phyloP scores from a whole-genome alignment of 306 rosid species.

The Luffa aegyptiaca region DNA sequence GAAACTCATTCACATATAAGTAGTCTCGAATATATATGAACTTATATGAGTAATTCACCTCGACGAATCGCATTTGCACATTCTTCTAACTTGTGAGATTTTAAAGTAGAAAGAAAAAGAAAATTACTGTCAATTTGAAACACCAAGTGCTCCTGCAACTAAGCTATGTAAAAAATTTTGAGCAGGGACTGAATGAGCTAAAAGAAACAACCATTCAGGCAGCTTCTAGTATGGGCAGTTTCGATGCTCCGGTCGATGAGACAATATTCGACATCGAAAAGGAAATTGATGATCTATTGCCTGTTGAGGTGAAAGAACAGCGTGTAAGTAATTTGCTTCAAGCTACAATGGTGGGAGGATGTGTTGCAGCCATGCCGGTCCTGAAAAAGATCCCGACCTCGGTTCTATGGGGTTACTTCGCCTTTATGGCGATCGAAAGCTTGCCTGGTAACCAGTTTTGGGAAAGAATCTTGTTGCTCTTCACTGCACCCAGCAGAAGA shows the following conservation, averaged over 20 bases:
- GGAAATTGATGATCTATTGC: slow-evolving; percentile 86
- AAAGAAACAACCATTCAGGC: slow-evolving; percentile 81
- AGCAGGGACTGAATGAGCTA: slow-evolving; percentile 71
- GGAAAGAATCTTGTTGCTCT: slow-evolving; percentile 90
- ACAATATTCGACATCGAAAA: slow-evolving; percentile 78
- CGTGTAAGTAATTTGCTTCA: slow-evolving; percentile 88
- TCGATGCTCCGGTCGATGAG: slow-evolving; percentile 83
- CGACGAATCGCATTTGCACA: neutral
- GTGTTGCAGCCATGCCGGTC: slow-evolving; percentile 97
- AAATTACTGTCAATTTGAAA: neutral
- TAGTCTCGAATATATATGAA: neutral
- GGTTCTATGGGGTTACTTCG: slow-evolving; percentile 99
- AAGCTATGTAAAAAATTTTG: neutral
- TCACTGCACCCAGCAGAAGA: slow-evolving; percentile 94
- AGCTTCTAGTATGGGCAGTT: slow-evolving; percentile 73
- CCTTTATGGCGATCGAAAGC: slow-evolving; percentile 98
- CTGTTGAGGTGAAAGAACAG: slow-evolving; percentile 96
- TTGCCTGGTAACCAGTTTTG: slow-evolving; percentile 97
- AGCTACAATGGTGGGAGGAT: slow-evolving; percentile 75
- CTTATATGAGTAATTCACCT: neutral
- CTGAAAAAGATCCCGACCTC: slow-evolving; percentile 91
- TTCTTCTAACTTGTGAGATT: neutral
- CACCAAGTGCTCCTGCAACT: neutral
- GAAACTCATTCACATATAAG: neutral
- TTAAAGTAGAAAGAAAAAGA: neutral